A percentile compares a stretch with the other conserved stretches of the same genome.
Evolutionary conservation across 257 asterid genomes (phyloP).

Genomic region (Ballota nigra): DNA sequence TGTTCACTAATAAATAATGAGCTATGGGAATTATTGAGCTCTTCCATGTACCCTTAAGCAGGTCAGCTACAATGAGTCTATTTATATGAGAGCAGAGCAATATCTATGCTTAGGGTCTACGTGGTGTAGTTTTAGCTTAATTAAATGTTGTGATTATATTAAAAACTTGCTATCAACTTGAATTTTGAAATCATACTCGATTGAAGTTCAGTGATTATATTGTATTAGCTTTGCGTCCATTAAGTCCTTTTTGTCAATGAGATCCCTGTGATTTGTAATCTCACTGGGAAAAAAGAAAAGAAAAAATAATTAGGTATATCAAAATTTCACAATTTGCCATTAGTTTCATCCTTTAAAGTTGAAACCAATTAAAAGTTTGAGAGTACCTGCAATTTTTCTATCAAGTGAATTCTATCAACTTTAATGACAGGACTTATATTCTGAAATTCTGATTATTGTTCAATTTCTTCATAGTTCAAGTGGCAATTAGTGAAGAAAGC

Average conservation of each 20-base stretch:
- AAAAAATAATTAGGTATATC: background rate
- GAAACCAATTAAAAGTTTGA: background rate
- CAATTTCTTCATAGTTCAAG: conserved; percentile 57
- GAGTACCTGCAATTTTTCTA: background rate
- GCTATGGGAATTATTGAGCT: background rate
- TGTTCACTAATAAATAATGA: background rate
- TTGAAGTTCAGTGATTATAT: background rate
- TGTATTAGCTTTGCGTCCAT: background rate
- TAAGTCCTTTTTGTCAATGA: background rate
- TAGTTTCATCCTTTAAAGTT: background rate
- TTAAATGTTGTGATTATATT: background rate
- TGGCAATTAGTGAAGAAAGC: conserved; percentile 94
- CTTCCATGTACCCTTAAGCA: too few relatives aligned
- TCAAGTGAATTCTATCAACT: background rate
- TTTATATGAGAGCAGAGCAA: conserved; percentile 1
- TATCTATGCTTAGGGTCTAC: conserved; percentile 4
- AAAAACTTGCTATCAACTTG: background rate
- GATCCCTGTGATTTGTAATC: background rate
- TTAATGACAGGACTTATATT: conserved; percentile 3
- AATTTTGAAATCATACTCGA: background rate
- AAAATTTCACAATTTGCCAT: background rate
- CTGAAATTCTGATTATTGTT: conserved; percentile 29
- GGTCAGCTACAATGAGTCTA: too few relatives aligned
- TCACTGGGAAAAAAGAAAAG: background rate
- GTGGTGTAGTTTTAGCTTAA: background rate